phyloP scores from a whole-genome alignment of 1,139 yeast genomes.

The Diutina rugosa region DNA sequence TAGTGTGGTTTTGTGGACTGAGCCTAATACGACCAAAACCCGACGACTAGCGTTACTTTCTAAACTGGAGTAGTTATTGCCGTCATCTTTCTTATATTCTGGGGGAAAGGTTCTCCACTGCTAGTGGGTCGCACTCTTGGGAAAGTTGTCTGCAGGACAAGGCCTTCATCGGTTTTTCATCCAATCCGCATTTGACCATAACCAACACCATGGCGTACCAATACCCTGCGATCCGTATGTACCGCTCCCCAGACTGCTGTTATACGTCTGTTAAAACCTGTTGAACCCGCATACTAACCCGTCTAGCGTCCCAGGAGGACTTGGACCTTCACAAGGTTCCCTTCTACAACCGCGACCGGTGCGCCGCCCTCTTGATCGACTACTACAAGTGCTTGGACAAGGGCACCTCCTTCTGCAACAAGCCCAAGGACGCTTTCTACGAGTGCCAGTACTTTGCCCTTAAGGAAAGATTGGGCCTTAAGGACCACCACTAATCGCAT shows the following conservation, averaged over 20 bases:
- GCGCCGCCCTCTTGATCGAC: slow-evolving; percentile 32
- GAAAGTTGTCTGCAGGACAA: background rate
- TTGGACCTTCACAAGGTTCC: slow-evolving; percentile 33
- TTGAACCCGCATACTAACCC: slow-evolving; percentile 5
- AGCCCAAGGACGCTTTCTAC: slow-evolving; percentile 33
- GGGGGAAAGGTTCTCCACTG: too few species aligned
- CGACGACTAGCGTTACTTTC: too few species aligned
- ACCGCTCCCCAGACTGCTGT: background rate
- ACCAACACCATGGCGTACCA: slow-evolving; percentile 7
- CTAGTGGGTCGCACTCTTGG: background rate
- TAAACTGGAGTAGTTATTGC: too few species aligned
- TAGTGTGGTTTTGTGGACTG: too few species aligned
- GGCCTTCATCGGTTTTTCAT: background rate
- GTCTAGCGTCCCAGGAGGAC: slow-evolving; percentile 24
- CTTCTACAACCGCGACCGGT: slow-evolving; percentile 32
- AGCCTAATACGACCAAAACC: too few species aligned
- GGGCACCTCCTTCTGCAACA: slow-evolving; percentile 30
- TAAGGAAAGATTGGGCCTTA: slow-evolving; percentile 26
- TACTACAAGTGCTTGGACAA: slow-evolving; percentile 35
- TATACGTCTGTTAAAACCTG: too few species aligned
- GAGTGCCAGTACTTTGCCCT: slow-evolving; percentile 34
- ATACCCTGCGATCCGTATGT: slow-evolving; percentile 10
- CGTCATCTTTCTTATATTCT: too few species aligned
- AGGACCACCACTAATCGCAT: background rate
- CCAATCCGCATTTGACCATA: background rate